Percentiles rank a stretch among this genome's conserved stretches.
Evolutionary conservation across 2,329 filamentous ascomycete genomes (phyloP).

Genomic region (Beauveria australis): DNA sequence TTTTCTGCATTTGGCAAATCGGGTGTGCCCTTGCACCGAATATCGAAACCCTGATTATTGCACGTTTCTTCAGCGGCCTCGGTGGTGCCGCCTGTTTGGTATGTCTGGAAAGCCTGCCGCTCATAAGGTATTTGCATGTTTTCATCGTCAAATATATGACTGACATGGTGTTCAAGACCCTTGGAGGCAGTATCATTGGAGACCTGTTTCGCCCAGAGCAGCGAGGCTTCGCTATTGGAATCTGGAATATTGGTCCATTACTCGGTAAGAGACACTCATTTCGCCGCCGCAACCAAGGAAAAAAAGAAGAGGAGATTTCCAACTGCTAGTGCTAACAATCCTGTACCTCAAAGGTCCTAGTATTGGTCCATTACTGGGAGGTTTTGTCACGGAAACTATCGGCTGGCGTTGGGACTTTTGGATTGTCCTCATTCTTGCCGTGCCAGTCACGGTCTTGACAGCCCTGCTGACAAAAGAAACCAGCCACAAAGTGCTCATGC

Average conservation of each 20-base stretch:
- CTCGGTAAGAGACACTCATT: constrained; percentile 28
- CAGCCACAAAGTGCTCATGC: too few species aligned
- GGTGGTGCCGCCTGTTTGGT: constrained; percentile 51
- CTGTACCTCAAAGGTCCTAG: constrained; percentile 26
- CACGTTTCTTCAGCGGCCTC: constrained; percentile 53
- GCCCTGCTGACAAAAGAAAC: too few species aligned
- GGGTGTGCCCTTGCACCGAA: constrained; percentile 45
- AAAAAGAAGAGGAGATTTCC: too few species aligned
- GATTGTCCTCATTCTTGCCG: constrained; percentile 34
- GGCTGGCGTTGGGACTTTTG: constrained; percentile 45
- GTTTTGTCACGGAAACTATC: constrained; percentile 35
- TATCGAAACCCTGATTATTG: constrained; percentile 53
- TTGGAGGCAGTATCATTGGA: constrained; percentile 56
- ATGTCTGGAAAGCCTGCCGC: too few species aligned
- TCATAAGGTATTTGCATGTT: too few species aligned
- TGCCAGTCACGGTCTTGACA: too few species aligned
- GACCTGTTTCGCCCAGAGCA: constrained; percentile 54
- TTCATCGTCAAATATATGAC: too few species aligned
- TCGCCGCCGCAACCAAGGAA: too few species aligned
- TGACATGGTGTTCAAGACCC: constrained; percentile 30
- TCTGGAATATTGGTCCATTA: constrained; percentile 55
- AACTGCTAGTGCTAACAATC: too few species aligned
- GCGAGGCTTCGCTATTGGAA: constrained; percentile 55
- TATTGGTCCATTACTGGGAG: constrained; percentile 29
- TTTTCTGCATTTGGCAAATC: constrained; percentile 45